Conservation (phyloP, 305 asterid genomes). For the Nicotiana rustica region DNA sequence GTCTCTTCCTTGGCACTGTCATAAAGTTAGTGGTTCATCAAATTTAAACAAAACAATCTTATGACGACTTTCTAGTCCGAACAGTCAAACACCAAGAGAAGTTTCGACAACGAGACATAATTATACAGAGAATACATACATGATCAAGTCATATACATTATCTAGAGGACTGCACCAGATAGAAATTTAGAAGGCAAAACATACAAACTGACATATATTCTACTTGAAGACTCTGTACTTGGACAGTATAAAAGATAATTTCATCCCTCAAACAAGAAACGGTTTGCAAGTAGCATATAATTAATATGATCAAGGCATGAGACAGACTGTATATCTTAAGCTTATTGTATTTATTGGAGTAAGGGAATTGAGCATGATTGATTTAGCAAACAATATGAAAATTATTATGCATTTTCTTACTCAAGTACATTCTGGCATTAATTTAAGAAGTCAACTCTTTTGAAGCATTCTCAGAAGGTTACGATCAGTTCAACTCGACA, state of each 20-base stretch:
- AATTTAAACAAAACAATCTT: not conserved
- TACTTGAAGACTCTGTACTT: too few relatives aligned
- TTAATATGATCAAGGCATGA: too few relatives aligned
- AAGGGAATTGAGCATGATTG: not conserved
- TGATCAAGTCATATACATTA: not conserved
- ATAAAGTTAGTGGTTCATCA: conserved; percentile 23
- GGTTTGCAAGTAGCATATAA: not conserved
- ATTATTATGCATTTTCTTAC: not conserved
- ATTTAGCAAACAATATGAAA: too few relatives aligned
- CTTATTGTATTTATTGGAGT: not conserved
- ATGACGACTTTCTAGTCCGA: conserved; percentile 1
- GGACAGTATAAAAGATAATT: not conserved
- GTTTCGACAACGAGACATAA: not conserved
- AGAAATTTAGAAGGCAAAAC: not conserved
- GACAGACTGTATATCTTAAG: too few relatives aligned
- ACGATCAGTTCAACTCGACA: not conserved
- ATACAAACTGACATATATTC: too few relatives aligned
- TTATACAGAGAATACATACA: not conserved
- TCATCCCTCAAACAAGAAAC: not conserved
- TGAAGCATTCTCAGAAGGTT: not conserved
- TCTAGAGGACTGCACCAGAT: not conserved
- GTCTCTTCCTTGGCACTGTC: conserved; percentile 73
- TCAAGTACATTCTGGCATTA: conserved; percentile 14
- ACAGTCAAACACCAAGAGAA: not conserved
- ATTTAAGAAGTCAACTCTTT: not conserved